Evolutionary conservation across 805 yeast genomes (phyloP).

Genomic region (Candida golubevii): DNA sequence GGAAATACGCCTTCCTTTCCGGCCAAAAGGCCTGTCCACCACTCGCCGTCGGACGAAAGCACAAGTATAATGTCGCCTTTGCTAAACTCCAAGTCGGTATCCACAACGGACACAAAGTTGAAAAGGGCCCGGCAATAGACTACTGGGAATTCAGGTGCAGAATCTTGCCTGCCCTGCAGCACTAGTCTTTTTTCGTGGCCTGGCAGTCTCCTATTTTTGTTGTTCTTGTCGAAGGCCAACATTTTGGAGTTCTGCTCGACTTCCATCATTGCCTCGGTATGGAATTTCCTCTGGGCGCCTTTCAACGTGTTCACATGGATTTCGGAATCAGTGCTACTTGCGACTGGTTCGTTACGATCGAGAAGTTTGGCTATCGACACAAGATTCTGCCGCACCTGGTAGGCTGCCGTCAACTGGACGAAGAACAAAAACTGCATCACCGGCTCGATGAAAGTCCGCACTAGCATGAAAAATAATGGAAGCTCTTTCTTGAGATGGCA

Average conservation of each 20-base stretch:
- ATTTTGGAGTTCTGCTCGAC: neutral
- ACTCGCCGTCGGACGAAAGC: constrained; percentile 25
- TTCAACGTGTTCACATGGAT: neutral
- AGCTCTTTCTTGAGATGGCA: constrained; percentile 41
- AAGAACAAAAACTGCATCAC: constrained; percentile 34
- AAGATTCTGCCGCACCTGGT: constrained; percentile 26
- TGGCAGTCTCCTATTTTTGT: too few relatives aligned
- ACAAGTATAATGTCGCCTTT: constrained; percentile 43
- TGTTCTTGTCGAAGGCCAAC: neutral
- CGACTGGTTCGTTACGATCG: neutral
- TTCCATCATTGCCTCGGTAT: neutral
- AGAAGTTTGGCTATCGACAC: constrained; percentile 13
- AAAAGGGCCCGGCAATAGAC: constrained; percentile 37
- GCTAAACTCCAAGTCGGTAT: constrained; percentile 41
- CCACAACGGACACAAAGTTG: constrained; percentile 31
- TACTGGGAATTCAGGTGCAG: neutral
- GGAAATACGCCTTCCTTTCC: constrained; percentile 33
- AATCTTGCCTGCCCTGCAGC: too few relatives aligned
- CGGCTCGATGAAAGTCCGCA: constrained; percentile 27
- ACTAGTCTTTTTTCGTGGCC: neutral
- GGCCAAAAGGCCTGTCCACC: constrained; percentile 36
- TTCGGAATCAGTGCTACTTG: neutral
- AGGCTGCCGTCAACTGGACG: constrained; percentile 31
- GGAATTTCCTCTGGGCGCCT: neutral
- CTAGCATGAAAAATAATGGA: constrained; percentile 38